Evolutionary conservation across 2,329 filamentous ascomycete species (phyloP), one percentile per base, ranked within the genome.

Genomic region (Hypoxylon sp.): DNA sequence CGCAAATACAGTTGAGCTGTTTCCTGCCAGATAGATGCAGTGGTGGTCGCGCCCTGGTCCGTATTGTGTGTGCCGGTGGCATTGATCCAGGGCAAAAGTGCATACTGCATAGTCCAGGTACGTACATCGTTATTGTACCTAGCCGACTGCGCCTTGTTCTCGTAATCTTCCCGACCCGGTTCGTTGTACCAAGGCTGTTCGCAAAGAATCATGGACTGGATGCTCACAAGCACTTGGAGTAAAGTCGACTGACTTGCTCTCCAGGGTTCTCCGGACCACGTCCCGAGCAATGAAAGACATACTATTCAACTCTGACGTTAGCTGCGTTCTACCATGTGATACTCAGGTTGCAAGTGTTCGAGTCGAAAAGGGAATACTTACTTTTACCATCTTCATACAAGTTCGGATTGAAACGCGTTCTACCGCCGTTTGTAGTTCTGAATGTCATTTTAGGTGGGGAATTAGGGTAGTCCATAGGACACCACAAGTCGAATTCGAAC

Each of bases 131-230:
- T 50, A 55, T 78, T 80, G 68, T 81, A 81, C 3, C 50, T 16
- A 1, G 71, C 69, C 4, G 75, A 74, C 2, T 57, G 34, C 1
- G 21, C 12, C 19, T 69, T 58, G 51, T 74, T 52, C 4, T 32
- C 47, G 6, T 8, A 14, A 1, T 25, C 16, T 52, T 80, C 78
- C 11, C 76, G 73, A 1, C 80, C 82, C 0, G 86, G 86, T 72
- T 88, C 85, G 71, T 88, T 88, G 77, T 81, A 83, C 72, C 78
- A 84, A 1, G 86, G 86, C 51, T 85, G 70, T 14, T 83, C 81
- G 67, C 81, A 85, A 50, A 88, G 80, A 19, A 88, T 82, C 85
- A 88, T 86, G 29, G 81, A 79, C 70, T 88, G 86, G 54, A 88
- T 84, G 27, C 83, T 85, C n/a, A 88, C 80, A 9, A 85, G 76